These are phyloP conservation scores for Pisolithus thermaeus DNA, from an alignment of 1,284 basidiomycete genomes.

Conservation along the genomic window DNA sequence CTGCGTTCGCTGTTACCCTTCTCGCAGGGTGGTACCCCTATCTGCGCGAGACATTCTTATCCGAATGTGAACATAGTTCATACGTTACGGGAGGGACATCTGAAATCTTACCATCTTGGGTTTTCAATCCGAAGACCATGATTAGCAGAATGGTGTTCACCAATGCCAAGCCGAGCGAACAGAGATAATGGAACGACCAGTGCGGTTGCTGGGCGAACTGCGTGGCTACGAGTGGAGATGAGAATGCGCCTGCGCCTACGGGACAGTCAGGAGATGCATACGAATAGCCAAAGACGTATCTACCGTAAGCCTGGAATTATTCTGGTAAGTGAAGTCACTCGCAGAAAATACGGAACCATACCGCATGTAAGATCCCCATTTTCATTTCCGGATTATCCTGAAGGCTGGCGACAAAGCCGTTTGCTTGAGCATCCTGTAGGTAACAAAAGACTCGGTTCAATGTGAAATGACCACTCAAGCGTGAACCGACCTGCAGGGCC, in stretches of 20 bases:
- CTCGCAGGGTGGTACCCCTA: slow-evolving; percentile 28
- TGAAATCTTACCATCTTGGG: slow-evolving; percentile 44
- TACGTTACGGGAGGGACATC: not conserved
- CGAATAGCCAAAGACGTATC: slow-evolving; percentile 11
- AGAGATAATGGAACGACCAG: slow-evolving; percentile 65
- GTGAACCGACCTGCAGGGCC: slow-evolving; percentile 33
- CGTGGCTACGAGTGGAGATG: slow-evolving; percentile 57
- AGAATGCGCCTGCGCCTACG: slow-evolving; percentile 53
- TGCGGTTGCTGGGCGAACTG: slow-evolving; percentile 47
- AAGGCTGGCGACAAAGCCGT: slow-evolving; percentile 27
- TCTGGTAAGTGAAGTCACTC: not conserved
- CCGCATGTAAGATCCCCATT: slow-evolving; percentile 27
- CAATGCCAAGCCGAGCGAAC: slow-evolving; percentile 50
- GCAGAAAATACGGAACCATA: slow-evolving; percentile 7
- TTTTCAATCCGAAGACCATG: slow-evolving; percentile 48
- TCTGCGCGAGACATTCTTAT: slow-evolving; percentile 26
- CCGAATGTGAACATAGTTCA: slow-evolving; percentile 6
- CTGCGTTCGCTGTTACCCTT: slow-evolving; percentile 26
- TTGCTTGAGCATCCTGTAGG: slow-evolving; percentile 25
- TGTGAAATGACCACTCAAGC: not conserved
- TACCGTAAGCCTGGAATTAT: slow-evolving; percentile 28
- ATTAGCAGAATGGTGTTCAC: slow-evolving; percentile 40
- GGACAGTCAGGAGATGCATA: slow-evolving; percentile 1
- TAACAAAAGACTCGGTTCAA: not conserved
- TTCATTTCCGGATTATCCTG: slow-evolving; percentile 24